These are phyloP conservation scores for Fusarium chlamydosporum DNA, from an alignment of 2,329 filamentous ascomycete species.

Conservation along the genomic window DNA sequence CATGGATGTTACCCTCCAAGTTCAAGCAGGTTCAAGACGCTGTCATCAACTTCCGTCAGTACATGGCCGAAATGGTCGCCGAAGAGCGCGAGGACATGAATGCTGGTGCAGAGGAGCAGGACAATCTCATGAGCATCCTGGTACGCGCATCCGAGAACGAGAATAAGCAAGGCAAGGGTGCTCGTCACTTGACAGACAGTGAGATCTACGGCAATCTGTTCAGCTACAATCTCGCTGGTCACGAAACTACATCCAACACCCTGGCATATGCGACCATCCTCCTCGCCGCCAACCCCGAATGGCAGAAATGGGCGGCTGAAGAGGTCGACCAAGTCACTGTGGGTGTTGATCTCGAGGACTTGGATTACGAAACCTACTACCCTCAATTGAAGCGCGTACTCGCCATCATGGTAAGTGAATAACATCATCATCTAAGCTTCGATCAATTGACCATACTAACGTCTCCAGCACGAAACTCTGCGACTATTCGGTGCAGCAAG, in stretches of 20 bases:
- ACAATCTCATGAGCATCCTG: constrained; percentile 44
- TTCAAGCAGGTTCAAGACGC: constrained; percentile 40
- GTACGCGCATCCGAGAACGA: constrained; percentile 41
- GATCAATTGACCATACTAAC: not conserved
- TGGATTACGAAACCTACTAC: constrained; percentile 44
- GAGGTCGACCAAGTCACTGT: constrained; percentile 50
- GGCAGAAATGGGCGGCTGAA: constrained; percentile 62
- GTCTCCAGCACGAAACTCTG: constrained; percentile 37
- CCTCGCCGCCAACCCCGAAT: constrained; percentile 60
- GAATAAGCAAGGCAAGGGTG: constrained; percentile 22
- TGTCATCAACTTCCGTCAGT: constrained; percentile 35
- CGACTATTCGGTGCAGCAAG: constrained; percentile 41
- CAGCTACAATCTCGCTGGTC: constrained; percentile 64
- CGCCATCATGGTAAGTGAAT: constrained; percentile 34
- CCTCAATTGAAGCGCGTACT: constrained; percentile 41
- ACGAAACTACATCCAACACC: constrained; percentile 65
- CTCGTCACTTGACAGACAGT: constrained; percentile 51
- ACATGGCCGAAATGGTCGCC: constrained; percentile 41
- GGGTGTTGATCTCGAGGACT: constrained; percentile 22
- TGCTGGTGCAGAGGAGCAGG: constrained; percentile 19
- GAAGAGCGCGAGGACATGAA: constrained; percentile 37
- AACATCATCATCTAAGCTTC: not conserved
- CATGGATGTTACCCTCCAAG: constrained; percentile 33
- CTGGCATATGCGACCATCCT: constrained; percentile 60
- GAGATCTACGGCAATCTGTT: constrained; percentile 67